These are phyloP conservation scores for Emericellopsis atlantica DNA, from an alignment of 2,329 filamentous ascomycete species.

Conservation along the genomic window DNA sequence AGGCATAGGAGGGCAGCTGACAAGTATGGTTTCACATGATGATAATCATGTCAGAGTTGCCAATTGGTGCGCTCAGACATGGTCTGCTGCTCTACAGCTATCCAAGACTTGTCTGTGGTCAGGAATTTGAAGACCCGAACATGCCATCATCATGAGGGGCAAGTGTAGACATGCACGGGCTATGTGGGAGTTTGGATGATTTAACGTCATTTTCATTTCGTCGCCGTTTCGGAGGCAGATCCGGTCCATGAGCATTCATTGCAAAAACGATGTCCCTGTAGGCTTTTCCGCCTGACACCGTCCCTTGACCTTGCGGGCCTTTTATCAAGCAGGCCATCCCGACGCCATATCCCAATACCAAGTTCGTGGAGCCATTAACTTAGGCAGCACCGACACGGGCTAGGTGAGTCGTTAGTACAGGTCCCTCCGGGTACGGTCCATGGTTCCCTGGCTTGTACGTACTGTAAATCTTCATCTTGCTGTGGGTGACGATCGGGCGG, in stretches of 20 bases:
- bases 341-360: slow-evolving; percentile 22
- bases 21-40: too few species aligned
- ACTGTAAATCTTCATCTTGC: slow-evolving; percentile 98
- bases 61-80: too few species aligned
- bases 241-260: slow-evolving; percentile 25
- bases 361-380: slow-evolving; percentile 17
- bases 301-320: slow-evolving; percentile 19
- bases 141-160: too few species aligned
- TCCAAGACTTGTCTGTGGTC: too few species aligned
- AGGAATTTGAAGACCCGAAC: too few species aligned
- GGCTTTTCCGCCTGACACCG: slow-evolving; percentile 21
- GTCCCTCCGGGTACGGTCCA: too few species aligned
- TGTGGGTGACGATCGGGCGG: slow-evolving; percentile 94
- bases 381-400: slow-evolving; percentile 48
- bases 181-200: too few species aligned
- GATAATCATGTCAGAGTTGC: too few species aligned
- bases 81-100: too few species aligned
- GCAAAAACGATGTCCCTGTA: slow-evolving; percentile 22
- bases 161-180: too few species aligned
- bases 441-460: slow-evolving; percentile 14
- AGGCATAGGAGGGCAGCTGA: too few species aligned
- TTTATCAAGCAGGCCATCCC: slow-evolving; percentile 21
- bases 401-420: slow-evolving; percentile 11
- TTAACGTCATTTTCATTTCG: slow-evolving; percentile 17
- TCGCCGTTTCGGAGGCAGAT: slow-evolving; percentile 24